phyloP scores from a whole-genome alignment of 345 rosid species.

The Gossypium raimondii region DNA sequence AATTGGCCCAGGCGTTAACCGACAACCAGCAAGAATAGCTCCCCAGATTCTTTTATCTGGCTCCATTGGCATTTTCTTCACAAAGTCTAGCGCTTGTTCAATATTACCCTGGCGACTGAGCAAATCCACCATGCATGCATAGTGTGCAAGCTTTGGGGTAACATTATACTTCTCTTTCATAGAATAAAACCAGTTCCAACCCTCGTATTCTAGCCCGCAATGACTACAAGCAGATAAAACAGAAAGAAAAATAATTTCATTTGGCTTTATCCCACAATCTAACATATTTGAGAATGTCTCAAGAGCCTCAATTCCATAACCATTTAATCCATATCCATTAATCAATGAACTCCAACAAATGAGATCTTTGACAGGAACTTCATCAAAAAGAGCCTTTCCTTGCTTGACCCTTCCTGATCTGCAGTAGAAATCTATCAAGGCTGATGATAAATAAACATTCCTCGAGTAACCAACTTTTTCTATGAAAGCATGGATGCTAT shows the following conservation, averaged over 20 bases:
- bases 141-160: slow-evolving; percentile 6
- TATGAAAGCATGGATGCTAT: slow-evolving; percentile 18
- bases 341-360: slow-evolving; percentile 37
- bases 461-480: slow-evolving; percentile 10
- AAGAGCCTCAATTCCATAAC: slow-evolving; percentile 34
- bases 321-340: slow-evolving; percentile 30
- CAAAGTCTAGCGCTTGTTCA: slow-evolving; percentile 29
- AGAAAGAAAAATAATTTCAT: slow-evolving; percentile 31
- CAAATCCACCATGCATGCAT: slow-evolving; percentile 35
- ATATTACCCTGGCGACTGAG: slow-evolving; percentile 30
- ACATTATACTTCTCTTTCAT: slow-evolving; percentile 12
- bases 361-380: slow-evolving; percentile 26
- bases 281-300: slow-evolving; percentile 26
- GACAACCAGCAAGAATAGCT: slow-evolving; percentile 26
- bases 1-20: slow-evolving; percentile 14
- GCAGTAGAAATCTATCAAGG: slow-evolving; percentile 32
- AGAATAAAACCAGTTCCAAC: slow-evolving; percentile 24
- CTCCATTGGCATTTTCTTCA: slow-evolving; percentile 28
- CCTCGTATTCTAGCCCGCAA: slow-evolving; percentile 29
- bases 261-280: slow-evolving; percentile 26
- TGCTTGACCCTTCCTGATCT: slow-evolving; percentile 27
- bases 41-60: slow-evolving; percentile 26
- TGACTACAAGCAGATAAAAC: slow-evolving; percentile 40
- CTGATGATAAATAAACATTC: slow-evolving; percentile 27
- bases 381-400: slow-evolving; percentile 24